A percentile compares a stretch with the other conserved stretches of the same genome.
Evolutionary conservation across 2,329 filamentous ascomycete genomes (phyloP).

Genomic region (Aspergillus cejpii): DNA sequence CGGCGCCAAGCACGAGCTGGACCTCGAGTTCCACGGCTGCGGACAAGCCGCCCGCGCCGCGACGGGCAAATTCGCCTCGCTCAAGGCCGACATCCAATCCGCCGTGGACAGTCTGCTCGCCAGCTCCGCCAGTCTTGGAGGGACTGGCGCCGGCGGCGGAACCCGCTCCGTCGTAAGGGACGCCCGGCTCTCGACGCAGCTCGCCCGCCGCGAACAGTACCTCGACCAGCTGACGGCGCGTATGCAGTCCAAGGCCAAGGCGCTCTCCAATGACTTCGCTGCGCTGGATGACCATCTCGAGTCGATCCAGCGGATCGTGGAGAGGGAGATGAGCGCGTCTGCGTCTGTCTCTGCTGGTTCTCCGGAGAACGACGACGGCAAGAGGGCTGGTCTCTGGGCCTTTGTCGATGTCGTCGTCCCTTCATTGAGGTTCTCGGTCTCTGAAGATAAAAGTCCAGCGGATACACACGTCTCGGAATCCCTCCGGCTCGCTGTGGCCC

Average conservation of each 20-base stretch:
- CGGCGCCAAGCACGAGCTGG: slow-evolving; percentile 29
- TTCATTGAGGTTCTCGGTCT: background rate
- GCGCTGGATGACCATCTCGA: slow-evolving; percentile 33
- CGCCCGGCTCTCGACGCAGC: slow-evolving; percentile 26
- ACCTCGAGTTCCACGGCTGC: slow-evolving; percentile 35
- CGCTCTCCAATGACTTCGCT: slow-evolving; percentile 24
- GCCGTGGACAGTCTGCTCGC: slow-evolving; percentile 32
- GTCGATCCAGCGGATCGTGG: slow-evolving; percentile 28
- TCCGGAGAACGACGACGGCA: background rate
- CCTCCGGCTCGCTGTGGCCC: slow-evolving; percentile 21
- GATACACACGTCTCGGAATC: slow-evolving; percentile 9
- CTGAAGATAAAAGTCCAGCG: no score
- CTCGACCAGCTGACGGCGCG: slow-evolving; percentile 29
- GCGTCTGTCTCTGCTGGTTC: background rate
- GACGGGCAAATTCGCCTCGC: slow-evolving; percentile 30
- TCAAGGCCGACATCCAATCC: slow-evolving; percentile 33
- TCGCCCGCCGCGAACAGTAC: slow-evolving; percentile 28
- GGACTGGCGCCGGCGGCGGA: slow-evolving; percentile 7
- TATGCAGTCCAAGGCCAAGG: slow-evolving; percentile 30
- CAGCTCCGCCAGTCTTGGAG: slow-evolving; percentile 12
- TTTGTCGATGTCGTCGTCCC: slow-evolving; percentile 8
- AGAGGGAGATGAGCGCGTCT: slow-evolving; percentile 14
- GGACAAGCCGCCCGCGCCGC: slow-evolving; percentile 29
- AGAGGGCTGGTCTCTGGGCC: background rate
- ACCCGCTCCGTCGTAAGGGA: slow-evolving; percentile 18